Conservation (phyloP, 768 basidiomycete species). For the Asterophora parasitica region DNA sequence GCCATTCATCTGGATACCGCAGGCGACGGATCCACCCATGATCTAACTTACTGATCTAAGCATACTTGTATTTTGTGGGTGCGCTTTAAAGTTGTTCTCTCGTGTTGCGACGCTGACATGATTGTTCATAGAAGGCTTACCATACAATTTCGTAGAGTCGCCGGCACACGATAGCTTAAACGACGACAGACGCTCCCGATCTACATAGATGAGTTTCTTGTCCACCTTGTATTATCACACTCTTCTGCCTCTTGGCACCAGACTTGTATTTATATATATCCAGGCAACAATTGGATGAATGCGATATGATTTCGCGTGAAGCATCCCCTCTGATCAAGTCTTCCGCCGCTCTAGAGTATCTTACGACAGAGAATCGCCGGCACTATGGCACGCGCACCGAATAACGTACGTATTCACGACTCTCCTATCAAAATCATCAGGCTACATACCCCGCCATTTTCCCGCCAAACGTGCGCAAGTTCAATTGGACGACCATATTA, state of each 20-base stretch:
- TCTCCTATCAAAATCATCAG: neutral
- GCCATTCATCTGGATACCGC: constrained; percentile 13
- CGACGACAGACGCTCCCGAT: neutral
- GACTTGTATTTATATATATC: neutral
- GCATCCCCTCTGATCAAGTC: neutral
- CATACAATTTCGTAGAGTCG: too few species aligned
- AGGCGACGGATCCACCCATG: constrained; percentile 18
- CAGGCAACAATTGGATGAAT: neutral
- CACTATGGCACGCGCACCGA: neutral
- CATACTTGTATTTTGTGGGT: neutral
- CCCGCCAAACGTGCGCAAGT: constrained; percentile 8
- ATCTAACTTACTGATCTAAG: neutral
- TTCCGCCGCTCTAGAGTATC: neutral
- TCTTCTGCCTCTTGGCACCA: neutral
- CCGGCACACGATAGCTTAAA: neutral
- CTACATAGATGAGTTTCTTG: constrained; percentile 5
- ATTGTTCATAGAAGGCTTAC: too few species aligned
- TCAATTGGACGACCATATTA: constrained; percentile 11
- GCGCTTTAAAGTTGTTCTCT: too few species aligned
- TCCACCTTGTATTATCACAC: neutral
- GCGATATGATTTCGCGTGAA: neutral
- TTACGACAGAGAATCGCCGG: neutral
- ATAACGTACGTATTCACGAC: neutral
- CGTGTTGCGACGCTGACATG: neutral
- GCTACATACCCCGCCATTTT: neutral